A percentile compares a stretch with the other conserved stretches of the same genome.
Conservation (phyloP, 805 yeast species). For the Millerago galiae region DNA sequence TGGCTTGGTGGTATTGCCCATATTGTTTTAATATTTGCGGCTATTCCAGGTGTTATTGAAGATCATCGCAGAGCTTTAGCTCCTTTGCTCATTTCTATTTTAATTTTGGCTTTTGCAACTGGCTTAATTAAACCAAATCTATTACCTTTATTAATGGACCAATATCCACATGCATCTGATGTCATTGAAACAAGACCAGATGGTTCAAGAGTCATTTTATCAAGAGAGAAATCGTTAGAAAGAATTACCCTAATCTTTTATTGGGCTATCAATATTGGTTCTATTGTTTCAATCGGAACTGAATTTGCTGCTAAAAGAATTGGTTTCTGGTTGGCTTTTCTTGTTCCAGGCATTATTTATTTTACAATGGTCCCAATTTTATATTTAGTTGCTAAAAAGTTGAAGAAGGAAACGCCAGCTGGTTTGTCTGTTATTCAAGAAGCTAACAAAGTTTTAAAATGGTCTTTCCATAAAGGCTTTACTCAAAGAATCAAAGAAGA, state of each 20-base stretch:
- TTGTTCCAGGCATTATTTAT: conserved; percentile 58
- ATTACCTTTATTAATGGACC: conserved; percentile 69
- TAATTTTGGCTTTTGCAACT: conserved; percentile 64
- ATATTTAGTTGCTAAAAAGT: not conserved
- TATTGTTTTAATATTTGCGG: conserved; percentile 58
- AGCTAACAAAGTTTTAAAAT: conserved; percentile 33
- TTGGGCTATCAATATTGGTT: conserved; percentile 67
- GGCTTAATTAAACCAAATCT: conserved; percentile 71
- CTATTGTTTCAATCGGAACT: conserved; percentile 67
- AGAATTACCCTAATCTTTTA: conserved; percentile 70
- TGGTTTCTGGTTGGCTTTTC: conserved; percentile 70
- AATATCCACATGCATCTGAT: conserved; percentile 53
- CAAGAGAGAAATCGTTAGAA: conserved; percentile 65
- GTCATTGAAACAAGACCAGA: conserved; percentile 42
- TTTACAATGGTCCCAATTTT: conserved; percentile 43
- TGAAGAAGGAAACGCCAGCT: conserved; percentile 18
- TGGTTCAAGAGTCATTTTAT: conserved; percentile 63
- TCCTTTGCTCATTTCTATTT: conserved; percentile 41
- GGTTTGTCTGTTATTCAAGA: conserved; percentile 36
- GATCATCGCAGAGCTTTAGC: conserved; percentile 37
- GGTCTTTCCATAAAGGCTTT: conserved; percentile 36
- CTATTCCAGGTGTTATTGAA: conserved; percentile 47
- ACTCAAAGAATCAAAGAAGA: conserved; percentile 32
- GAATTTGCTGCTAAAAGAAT: conserved; percentile 58
- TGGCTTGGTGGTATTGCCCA: conserved; percentile 55